Base-by-base conservation (phyloP, 2,329 filamentous ascomycete species). In the Hymenoscyphus infarciens region DNA sequence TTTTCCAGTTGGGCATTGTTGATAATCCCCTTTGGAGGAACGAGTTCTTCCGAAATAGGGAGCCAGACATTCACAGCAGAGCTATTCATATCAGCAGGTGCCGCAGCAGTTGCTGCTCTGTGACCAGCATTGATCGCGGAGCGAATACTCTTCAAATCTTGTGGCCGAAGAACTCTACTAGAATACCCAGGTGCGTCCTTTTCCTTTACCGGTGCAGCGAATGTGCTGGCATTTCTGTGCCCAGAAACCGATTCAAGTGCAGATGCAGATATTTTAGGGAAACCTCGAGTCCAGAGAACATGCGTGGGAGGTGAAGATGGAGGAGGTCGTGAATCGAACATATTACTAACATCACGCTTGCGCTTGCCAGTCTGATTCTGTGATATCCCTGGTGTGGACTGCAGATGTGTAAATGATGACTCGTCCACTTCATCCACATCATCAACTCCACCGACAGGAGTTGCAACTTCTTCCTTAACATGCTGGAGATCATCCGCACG, bases 1-100 rank as follows among this genome's bases (percentile, higher is more conserved):
- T 92, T 91, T 76, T 98, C 94, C 16, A 98, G 82, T 74, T 98
- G 95, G 1, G 89, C 87, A 58, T 90, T 93, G 75, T 98, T 98
- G 75, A 98, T 91, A 70, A 98, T 97, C 22, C 88, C 91, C 70
- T 87, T 91, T 0, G 95, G 94, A 2, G 94, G 91, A 2, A 94
- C 82, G 29, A 97, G 80, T 62, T 97, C 91, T 57, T 88, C 83
- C 1, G 85, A 89, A 62, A 90, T 83, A 8, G 90, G 86, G 6
- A 94, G 77, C 80, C 83, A 85, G 22, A 90, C 79, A 62, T 78
- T 82, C 6, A 82, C 79, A 1, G 80, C 80, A 53, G 80, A 81
- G 3, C 82, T 80, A 59, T 87, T 86, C 19, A 82, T 52, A 61
- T 63, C 81, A 19, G 84, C 84, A 52, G 90, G 83, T 58, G 81